These are phyloP conservation scores for Aspergillus unguis DNA, from an alignment of 2,329 filamentous ascomycete species.

Conservation along the genomic window DNA sequence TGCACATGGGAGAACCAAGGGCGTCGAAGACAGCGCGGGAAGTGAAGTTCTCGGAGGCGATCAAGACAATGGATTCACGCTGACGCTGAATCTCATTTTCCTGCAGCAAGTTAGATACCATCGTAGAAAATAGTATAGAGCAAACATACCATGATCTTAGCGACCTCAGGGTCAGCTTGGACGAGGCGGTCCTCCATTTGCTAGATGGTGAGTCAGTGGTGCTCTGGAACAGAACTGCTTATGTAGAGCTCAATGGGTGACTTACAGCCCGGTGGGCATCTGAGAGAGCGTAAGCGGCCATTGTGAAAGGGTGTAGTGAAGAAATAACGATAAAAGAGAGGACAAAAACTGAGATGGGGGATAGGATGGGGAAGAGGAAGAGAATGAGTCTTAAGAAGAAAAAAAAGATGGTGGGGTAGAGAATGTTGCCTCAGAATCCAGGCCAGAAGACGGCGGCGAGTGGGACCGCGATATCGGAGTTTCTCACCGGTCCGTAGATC, in stretches of 20 bases:
- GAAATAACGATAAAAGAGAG: conserved; percentile 10
- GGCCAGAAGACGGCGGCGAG: conserved; percentile 3
- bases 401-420: conserved; percentile 13
- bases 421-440: conserved; percentile 13
- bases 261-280: conserved; percentile 64
- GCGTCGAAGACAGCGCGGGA: conserved; percentile 98
- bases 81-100: conserved; percentile 94
- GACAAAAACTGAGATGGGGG: conserved; percentile 6
- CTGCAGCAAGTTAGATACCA: conserved; percentile 48
- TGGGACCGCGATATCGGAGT: conserved; percentile 17
- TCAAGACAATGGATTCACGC: conserved; percentile 96
- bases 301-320: conserved; percentile 26
- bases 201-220: conserved; percentile 51
- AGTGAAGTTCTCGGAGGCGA: conserved; percentile 98
- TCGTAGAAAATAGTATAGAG: no score
- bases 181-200: conserved; percentile 94
- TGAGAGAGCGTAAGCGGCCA: conserved; percentile 60
- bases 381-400: conserved; percentile 10
- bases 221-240: conserved; percentile 10
- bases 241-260: conserved; percentile 15
- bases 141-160: conserved; percentile 82
- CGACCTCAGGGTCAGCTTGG: conserved; percentile 90
- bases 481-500: conserved; percentile 7
- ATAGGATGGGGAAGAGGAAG: conserved; percentile 3
- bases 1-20: conserved; percentile 89